Base-by-base conservation (phyloP, 306 rosid genomes). In the Castanospermum australe region DNA sequence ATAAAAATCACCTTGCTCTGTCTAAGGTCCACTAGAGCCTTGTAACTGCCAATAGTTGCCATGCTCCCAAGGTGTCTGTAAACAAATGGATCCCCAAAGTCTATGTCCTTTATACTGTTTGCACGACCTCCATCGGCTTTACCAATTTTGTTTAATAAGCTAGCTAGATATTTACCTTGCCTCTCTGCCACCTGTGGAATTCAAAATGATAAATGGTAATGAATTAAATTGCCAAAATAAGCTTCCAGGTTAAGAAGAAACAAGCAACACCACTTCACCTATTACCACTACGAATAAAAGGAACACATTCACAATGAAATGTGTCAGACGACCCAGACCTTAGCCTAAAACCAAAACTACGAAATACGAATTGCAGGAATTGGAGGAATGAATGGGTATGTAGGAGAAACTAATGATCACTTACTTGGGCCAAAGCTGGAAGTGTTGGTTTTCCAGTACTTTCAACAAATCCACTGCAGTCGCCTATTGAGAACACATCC, bases 11-110 rank as follows among this genome's bases (percentile, higher is more conserved):
- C 99, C 93, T 95, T 95, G 90, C 86, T 84, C 82, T 91, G 90
- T 85, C 99, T 91, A 52, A 95, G 98, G 86, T 95, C 97, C 36
- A 95, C 96, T n/a, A 95, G 99, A 79, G 99, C 99, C 88, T 89
- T 95, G 82, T 86, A 90, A 79, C 99, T 90, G 68, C 98, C 98
- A 67, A 95, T 52, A 62, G 90, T 89, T 42, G 99, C 99, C 99
- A 95, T 93, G 89, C 99, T 91, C 71, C 99, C 99, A 5, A 95
- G 85, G 78, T 93, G 98, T 91, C 63, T 90, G 93, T 91, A 93
- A 64, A 90, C 98, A 87, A 95, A 95, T 32, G 87, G 98, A 4
- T 83, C 82, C 50, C 92, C 97, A 4, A 85, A 80, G 1, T 86
- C 90, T 5, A 81, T 18, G 52, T 88, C 97, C 57, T 79, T 86